Evolutionary conservation across 2,329 filamentous ascomycete species (phyloP).

Genomic region (Fusarium nygamai): DNA sequence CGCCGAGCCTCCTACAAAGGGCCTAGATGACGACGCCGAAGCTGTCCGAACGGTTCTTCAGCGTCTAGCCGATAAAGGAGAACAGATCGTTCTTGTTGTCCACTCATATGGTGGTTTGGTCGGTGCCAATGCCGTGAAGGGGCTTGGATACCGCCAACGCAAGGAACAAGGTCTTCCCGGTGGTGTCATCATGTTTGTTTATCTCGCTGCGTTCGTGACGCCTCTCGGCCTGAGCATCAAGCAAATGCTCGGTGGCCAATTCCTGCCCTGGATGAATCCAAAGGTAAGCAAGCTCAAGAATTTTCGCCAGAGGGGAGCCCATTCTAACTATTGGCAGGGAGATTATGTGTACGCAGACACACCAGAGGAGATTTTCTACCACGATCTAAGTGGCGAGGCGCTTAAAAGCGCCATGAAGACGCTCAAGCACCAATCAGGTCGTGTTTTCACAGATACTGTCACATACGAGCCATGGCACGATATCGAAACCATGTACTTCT

Average conservation of each 20-base stretch:
- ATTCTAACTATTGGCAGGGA: background rate
- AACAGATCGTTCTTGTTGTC: slow-evolving; percentile 53
- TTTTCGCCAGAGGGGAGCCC: fast-evolving
- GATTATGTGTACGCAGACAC: slow-evolving; percentile 23
- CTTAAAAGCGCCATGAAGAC: slow-evolving; percentile 16
- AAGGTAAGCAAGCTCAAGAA: slow-evolving; percentile 17
- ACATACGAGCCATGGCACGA: slow-evolving; percentile 44
- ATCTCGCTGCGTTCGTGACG: slow-evolving; percentile 48
- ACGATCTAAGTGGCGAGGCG: slow-evolving; percentile 31
- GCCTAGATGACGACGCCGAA: slow-evolving; percentile 45
- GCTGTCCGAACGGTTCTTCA: slow-evolving; percentile 44
- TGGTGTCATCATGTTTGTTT: slow-evolving; percentile 52
- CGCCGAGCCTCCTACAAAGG: slow-evolving; percentile 40
- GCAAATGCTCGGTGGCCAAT: slow-evolving; percentile 38
- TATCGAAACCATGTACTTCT: slow-evolving; percentile 42
- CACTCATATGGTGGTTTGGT: slow-evolving; percentile 58
- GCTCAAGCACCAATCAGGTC: slow-evolving; percentile 24
- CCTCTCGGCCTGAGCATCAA: slow-evolving; percentile 42
- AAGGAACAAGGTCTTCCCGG: slow-evolving; percentile 46
- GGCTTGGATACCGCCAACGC: slow-evolving; percentile 48
- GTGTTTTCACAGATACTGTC: slow-evolving; percentile 33
- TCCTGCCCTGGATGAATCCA: slow-evolving; percentile 44
- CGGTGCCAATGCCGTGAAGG: slow-evolving; percentile 50
- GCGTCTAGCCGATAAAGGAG: slow-evolving; percentile 47
- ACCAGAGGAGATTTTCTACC: slow-evolving; percentile 37